phyloP scores from a whole-genome alignment of 2,329 filamentous ascomycete species.

The Botrytis paeoniae region DNA sequence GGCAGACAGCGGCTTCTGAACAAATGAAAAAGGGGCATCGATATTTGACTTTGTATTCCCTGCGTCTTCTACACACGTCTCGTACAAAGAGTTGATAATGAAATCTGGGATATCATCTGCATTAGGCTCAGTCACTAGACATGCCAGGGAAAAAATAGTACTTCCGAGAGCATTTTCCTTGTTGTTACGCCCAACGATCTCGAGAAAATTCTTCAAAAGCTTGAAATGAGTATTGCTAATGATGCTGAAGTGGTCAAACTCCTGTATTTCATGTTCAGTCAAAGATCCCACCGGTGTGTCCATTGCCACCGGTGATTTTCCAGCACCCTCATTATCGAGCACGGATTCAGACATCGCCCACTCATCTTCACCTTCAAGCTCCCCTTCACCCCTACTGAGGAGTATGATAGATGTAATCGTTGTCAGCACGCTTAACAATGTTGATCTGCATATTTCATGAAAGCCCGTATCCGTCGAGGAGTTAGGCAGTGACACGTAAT shows the following conservation, averaged over 20 bases:
- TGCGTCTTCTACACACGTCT: not conserved
- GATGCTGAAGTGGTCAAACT: not conserved
- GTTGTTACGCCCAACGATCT: not conserved
- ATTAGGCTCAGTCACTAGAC: conserved; percentile 22
- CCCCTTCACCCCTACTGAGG: conserved; percentile 23
- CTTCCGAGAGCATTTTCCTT: conserved; percentile 2
- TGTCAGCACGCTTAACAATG: conserved; percentile 44
- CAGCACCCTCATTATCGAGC: not conserved
- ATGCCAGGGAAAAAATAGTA: conserved; percentile 29
- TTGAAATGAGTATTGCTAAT: not conserved
- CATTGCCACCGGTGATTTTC: not conserved
- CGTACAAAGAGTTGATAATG: conserved; percentile 1
- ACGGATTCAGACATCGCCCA: not conserved
- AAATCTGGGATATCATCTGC: not conserved
- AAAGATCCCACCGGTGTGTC: not conserved
- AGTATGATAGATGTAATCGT: conserved; percentile 42
- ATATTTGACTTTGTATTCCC: not conserved
- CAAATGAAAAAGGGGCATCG: not conserved
- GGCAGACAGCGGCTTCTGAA: not conserved
- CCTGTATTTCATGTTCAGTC: not conserved
- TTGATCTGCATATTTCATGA: conserved; percentile 36
- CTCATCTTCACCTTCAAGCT: not conserved
- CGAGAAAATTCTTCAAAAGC: conserved; percentile 7
- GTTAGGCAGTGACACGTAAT: conserved; percentile 10
- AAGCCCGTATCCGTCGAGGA: not conserved